Conservation (phyloP, 2,329 filamentous ascomycete genomes). For the Gremmenia infestans region DNA sequence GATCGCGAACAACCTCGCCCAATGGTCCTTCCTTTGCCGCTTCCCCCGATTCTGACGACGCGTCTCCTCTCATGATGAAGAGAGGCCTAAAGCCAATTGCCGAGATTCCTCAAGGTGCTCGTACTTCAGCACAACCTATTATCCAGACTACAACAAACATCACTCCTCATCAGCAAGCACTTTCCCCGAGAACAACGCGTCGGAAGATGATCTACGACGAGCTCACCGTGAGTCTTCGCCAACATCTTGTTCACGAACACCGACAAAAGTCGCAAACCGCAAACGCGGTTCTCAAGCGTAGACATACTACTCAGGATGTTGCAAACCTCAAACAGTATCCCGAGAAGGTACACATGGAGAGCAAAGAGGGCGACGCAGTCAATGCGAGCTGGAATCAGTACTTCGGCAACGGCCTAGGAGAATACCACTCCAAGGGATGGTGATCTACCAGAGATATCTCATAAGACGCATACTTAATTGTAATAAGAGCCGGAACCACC, state of each 20-base stretch:
- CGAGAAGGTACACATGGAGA: constrained; percentile 56
- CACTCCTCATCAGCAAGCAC: constrained; percentile 58
- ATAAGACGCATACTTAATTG: constrained; percentile 22
- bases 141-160: constrained; percentile 63
- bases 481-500: constrained; percentile 14
- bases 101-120: constrained; percentile 46
- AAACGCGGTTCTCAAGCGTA: constrained; percentile 81
- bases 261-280: constrained; percentile 89
- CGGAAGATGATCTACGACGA: constrained; percentile 95
- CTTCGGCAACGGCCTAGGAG: constrained; percentile 72
- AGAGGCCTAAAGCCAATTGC: constrained; percentile 28
- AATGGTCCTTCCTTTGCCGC: constrained; percentile 61
- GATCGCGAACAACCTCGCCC: constrained; percentile 61
- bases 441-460: constrained; percentile 36
- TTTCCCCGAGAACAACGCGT: constrained; percentile 87
- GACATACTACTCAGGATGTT: constrained; percentile 87
- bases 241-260: constrained; percentile 90
- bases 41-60: constrained; percentile 37
- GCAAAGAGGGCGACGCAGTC: constrained; percentile 48
- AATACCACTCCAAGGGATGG: constrained; percentile 85
- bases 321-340: constrained; percentile 82
- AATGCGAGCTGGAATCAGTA: constrained; percentile 82
- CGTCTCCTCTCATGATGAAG: constrained; percentile 52
- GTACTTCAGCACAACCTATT: constrained; percentile 66
- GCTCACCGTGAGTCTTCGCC: constrained; percentile 85